These are phyloP conservation scores for Saccharomycopsis hybrid DNA, from an alignment of 1,139 yeast genomes.

Conservation along the genomic window DNA sequence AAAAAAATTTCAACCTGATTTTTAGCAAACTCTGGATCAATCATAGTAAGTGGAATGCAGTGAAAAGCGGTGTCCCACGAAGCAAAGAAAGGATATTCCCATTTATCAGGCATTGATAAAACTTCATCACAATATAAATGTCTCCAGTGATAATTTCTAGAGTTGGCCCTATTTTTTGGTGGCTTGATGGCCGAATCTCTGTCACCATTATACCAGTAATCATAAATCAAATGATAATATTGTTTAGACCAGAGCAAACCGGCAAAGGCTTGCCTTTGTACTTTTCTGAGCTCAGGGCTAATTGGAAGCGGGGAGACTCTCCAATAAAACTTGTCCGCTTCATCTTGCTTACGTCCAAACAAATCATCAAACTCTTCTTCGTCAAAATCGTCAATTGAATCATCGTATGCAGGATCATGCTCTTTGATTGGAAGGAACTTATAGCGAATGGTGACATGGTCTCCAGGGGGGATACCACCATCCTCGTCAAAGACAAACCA, in stretches of 20 bases:
- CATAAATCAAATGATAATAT: slow-evolving; percentile 81
- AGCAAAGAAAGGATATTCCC: slow-evolving; percentile 97
- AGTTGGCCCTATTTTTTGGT: slow-evolving; percentile 72
- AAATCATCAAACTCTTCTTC: slow-evolving; percentile 71
- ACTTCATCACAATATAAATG: slow-evolving; percentile 87
- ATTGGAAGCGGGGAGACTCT: slow-evolving; percentile 82
- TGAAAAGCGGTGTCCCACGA: slow-evolving; percentile 99
- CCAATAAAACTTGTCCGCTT: slow-evolving; percentile 94
- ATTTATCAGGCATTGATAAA: slow-evolving; percentile 87
- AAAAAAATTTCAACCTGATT: slow-evolving; percentile 81
- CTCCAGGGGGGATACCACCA: slow-evolving; percentile 82
- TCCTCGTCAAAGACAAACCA: slow-evolving; percentile 73
- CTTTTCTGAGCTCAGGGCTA: slow-evolving; percentile 71
- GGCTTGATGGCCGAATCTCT: slow-evolving; percentile 69
- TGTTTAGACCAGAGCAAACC: slow-evolving; percentile 95
- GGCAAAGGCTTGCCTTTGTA: slow-evolving; percentile 93
- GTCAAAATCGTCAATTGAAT: slow-evolving; percentile 42
- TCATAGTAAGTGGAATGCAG: slow-evolving; percentile 89
- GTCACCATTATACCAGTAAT: slow-evolving; percentile 87
- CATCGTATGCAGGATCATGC: slow-evolving; percentile 30
- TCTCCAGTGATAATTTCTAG: slow-evolving; percentile 84
- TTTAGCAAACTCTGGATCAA: slow-evolving; percentile 92
- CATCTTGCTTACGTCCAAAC: slow-evolving; percentile 74
- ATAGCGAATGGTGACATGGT: slow-evolving; percentile 82
- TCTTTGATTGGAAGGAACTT: slow-evolving; percentile 44